phyloP scores from a whole-genome alignment of 2,329 filamentous ascomycete genomes.

The Cordyceps farinosa region DNA sequence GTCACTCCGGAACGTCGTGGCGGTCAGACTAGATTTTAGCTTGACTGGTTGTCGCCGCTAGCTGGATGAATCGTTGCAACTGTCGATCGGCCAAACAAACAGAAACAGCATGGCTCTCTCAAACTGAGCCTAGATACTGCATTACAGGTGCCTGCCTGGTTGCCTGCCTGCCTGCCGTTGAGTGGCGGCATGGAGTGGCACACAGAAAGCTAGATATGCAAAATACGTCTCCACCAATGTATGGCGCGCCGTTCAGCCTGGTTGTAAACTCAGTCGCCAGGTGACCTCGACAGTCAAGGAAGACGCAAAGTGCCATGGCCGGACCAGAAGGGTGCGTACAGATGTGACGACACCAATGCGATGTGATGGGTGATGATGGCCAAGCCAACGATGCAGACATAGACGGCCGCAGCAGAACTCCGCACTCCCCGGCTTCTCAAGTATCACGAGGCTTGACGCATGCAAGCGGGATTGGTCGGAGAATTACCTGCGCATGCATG shows the following conservation, averaged over 20 bases:
- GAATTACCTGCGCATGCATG: neutral
- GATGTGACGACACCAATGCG: neutral
- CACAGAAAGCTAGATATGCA: neutral
- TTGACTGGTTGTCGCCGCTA: neutral
- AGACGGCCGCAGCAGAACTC: neutral
- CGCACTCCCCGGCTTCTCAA: neutral
- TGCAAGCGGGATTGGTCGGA: conserved; percentile 8
- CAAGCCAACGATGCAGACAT: neutral
- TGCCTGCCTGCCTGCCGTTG: neutral
- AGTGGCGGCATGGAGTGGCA: neutral
- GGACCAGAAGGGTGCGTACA: neutral
- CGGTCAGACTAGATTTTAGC: neutral
- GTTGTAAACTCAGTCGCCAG: neutral
- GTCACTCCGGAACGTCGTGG: neutral
- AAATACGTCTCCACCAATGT: neutral
- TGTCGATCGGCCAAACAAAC: neutral
- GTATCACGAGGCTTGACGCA: conserved; percentile 7
- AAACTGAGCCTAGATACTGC: neutral
- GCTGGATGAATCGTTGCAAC: neutral
- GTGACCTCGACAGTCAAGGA: neutral
- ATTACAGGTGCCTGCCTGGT: neutral
- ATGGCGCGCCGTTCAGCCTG: neutral
- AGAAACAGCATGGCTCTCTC: neutral
- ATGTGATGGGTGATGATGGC: neutral
- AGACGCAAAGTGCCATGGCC: neutral